Percentiles rank a stretch among this genome's conserved stretches.
Evolutionary conservation across 75 land plant species (phyloP).

Genomic region (Selaginella moellendorffii): DNA sequence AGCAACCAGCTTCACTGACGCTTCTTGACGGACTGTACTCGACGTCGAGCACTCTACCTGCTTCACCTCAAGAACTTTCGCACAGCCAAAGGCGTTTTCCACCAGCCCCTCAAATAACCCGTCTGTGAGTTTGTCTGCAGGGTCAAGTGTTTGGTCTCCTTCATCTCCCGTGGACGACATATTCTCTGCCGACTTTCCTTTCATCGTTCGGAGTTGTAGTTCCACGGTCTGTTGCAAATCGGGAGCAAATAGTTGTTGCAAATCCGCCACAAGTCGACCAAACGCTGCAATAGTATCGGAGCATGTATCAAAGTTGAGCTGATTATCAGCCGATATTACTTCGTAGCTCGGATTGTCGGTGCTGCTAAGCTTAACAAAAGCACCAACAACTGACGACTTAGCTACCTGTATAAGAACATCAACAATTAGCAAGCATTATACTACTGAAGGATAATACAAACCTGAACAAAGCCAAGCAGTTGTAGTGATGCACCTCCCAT

Average conservation of each 20-base stretch:
- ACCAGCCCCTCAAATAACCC: conserved; percentile 54
- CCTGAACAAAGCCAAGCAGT: conserved; percentile 62
- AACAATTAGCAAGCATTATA: background rate
- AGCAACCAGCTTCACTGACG: no score
- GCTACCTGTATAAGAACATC: conserved; percentile 31
- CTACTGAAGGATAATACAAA: no score
- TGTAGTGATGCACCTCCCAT: conserved; percentile 34
- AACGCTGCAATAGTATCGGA: conserved; percentile 73
- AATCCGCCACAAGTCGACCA: conserved; percentile 44
- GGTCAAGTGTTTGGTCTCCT: background rate
- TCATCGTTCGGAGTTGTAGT: background rate
- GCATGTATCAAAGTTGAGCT: conserved; percentile 58
- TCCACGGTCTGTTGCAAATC: conserved; percentile 33
- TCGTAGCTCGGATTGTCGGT: conserved; percentile 47
- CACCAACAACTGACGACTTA: conserved; percentile 49
- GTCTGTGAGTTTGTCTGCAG: background rate
- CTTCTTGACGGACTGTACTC: background rate
- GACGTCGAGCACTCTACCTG: background rate
- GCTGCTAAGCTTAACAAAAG: conserved; percentile 35
- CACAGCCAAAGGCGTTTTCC: conserved; percentile 47
- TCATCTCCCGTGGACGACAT: background rate
- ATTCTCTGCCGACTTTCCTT: background rate
- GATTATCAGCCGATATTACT: conserved; percentile 49
- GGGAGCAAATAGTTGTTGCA: conserved; percentile 83
- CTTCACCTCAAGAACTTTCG: background rate